phyloP scores from a whole-genome alignment of 2,329 filamentous ascomycete genomes.

The Dactylellina leptospora region DNA sequence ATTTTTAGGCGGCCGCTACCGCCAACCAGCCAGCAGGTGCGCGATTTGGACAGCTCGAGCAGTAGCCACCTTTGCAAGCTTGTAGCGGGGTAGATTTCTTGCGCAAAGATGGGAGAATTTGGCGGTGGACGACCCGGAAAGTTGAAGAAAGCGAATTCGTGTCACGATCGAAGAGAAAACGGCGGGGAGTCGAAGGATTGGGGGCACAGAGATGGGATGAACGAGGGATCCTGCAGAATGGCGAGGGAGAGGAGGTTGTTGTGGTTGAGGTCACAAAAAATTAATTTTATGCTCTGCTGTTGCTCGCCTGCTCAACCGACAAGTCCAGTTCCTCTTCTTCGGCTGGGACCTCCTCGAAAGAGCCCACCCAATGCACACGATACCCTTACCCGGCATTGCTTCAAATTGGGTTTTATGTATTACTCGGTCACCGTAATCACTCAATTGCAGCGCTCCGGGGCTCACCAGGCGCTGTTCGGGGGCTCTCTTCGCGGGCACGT shows the following conservation, averaged over 20 bases:
- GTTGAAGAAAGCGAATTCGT: not conserved
- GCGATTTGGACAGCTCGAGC: conserved; percentile 47
- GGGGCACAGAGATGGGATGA: conserved; percentile 6
- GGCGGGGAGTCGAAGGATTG: not conserved
- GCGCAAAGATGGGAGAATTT: not conserved
- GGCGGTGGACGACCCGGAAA: no score
- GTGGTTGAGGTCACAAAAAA: conserved; percentile 33
- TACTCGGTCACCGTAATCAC: not conserved
- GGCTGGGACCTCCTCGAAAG: conserved; percentile 6
- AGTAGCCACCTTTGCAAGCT: conserved; percentile 50
- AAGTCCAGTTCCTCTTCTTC: not conserved
- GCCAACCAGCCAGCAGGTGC: conserved; percentile 48
- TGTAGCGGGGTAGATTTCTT: conserved; percentile 20
- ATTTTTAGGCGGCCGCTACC: conserved; percentile 47
- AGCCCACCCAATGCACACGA: not conserved
- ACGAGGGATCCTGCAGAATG: conserved; percentile 25
- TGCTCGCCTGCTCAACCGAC: not conserved
- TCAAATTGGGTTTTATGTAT: not conserved
- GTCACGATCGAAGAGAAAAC: conserved; percentile 3
- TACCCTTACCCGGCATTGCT: not conserved
- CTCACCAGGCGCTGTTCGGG: not conserved
- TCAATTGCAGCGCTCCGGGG: not conserved
- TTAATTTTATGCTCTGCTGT: conserved; percentile 33
- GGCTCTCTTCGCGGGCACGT: conserved; percentile 19
- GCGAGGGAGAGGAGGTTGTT: not conserved